These are phyloP conservation scores for Podila minutissima DNA, from an alignment of 192 early-diverging fungal genomes.

Conservation along the genomic window DNA sequence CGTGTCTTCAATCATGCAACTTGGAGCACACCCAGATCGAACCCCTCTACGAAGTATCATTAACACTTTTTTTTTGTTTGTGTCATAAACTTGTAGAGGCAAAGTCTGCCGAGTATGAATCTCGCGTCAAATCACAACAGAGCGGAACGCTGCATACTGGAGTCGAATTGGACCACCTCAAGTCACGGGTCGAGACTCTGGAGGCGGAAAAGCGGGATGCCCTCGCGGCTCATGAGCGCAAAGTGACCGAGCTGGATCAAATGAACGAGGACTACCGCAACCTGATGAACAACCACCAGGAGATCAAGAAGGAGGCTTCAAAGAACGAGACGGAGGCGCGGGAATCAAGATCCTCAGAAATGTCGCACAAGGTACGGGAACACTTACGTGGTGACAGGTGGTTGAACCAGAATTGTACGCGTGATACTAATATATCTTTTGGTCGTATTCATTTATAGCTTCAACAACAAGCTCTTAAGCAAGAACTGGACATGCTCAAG, in stretches of 20 bases:
- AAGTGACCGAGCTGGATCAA: slow-evolving; percentile 37
- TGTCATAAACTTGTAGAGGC: neutral
- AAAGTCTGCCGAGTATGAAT: slow-evolving; percentile 26
- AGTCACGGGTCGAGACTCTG: slow-evolving; percentile 24
- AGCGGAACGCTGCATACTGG: slow-evolving; percentile 33
- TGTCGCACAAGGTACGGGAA: slow-evolving; percentile 28
- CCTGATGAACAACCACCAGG: slow-evolving; percentile 29
- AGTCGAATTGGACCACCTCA: slow-evolving; percentile 21
- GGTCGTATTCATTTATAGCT: slow-evolving; percentile 16
- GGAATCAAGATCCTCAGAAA: slow-evolving; percentile 40
- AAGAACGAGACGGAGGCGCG: slow-evolving; percentile 38
- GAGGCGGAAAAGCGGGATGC: slow-evolving; percentile 37
- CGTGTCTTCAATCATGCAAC: neutral
- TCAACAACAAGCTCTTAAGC: slow-evolving; percentile 55
- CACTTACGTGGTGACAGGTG: neutral
- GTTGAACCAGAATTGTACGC: neutral
- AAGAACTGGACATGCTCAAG: slow-evolving; percentile 67
- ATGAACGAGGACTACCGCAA: slow-evolving; percentile 33
- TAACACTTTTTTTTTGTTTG: neutral
- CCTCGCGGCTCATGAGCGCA: slow-evolving; percentile 32
- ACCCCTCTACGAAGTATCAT: neutral
- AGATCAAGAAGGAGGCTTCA: slow-evolving; percentile 31
- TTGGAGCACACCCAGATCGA: neutral
- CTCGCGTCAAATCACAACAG: slow-evolving; percentile 18
- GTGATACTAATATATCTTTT: neutral